phyloP scores from a whole-genome alignment of 2,329 filamentous ascomycete genomes.

The Sporothrix schenckii region DNA sequence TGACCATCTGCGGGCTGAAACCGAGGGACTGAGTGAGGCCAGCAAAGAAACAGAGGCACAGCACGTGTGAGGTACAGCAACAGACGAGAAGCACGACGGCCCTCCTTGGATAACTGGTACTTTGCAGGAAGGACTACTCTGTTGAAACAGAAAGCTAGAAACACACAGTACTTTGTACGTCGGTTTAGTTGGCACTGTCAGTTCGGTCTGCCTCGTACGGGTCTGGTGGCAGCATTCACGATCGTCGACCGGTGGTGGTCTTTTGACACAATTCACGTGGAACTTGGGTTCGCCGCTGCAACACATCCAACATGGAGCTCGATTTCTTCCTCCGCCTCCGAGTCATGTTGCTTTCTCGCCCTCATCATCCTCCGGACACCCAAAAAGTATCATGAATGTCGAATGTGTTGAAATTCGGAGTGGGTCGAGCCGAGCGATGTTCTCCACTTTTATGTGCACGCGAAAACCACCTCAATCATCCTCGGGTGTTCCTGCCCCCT shows the following conservation, averaged over 20 bases:
- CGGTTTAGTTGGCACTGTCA: not conserved
- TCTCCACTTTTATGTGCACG: slow-evolving; percentile 13
- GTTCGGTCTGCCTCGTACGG: not conserved
- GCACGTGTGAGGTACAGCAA: not conserved
- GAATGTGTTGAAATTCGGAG: slow-evolving; percentile 13
- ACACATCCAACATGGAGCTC: not conserved
- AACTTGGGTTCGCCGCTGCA: too few relatives aligned
- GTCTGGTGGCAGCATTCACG: not conserved
- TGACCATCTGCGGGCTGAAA: not conserved
- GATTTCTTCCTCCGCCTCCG: not conserved
- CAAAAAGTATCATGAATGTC: not conserved
- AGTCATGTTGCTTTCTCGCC: not conserved
- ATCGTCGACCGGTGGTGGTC: not conserved
- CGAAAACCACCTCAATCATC: not conserved
- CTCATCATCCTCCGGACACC: not conserved
- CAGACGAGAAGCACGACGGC: not conserved
- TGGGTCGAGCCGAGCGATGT: slow-evolving; percentile 12
- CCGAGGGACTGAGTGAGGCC: not conserved
- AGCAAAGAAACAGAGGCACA: not conserved
- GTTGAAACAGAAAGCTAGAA: too few relatives aligned
- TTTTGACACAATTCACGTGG: not conserved
- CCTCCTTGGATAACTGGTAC: not conserved
- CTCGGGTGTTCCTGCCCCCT: slow-evolving; percentile 20
- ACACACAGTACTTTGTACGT: too few relatives aligned
- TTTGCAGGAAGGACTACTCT: too few relatives aligned